Conservation (phyloP, 208 protist species). For the Leishmania martiniquensis region DNA sequence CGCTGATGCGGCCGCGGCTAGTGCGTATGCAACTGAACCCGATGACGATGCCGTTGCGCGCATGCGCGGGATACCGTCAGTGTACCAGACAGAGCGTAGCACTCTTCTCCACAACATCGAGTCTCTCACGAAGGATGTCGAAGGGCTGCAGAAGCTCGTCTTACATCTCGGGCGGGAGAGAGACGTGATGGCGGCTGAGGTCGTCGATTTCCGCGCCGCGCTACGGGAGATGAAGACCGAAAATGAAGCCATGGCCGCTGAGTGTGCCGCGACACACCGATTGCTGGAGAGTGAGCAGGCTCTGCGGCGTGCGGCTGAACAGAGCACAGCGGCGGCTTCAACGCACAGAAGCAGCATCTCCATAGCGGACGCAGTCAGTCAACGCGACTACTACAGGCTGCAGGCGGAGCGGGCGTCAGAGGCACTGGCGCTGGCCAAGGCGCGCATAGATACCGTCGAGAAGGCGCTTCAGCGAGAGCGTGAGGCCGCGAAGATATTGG, state of each 20-base stretch:
- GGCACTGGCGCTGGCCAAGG: slow-evolving; percentile 19
- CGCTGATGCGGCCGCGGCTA: neutral
- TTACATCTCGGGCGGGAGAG: slow-evolving; percentile 41
- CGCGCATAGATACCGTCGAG: slow-evolving; percentile 32
- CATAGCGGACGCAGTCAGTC: slow-evolving; percentile 34
- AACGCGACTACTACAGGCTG: slow-evolving; percentile 75
- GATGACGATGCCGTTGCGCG: neutral
- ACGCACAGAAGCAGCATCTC: neutral
- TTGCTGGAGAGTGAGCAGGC: slow-evolving; percentile 38
- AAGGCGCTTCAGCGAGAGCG: slow-evolving; percentile 39
- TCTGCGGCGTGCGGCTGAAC: slow-evolving; percentile 21
- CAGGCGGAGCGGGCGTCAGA: slow-evolving; percentile 47
- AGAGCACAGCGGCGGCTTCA: neutral
- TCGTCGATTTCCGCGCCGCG: slow-evolving; percentile 38
- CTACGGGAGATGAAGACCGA: slow-evolving; percentile 35
- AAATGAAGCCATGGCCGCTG: slow-evolving; percentile 15
- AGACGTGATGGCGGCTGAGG: slow-evolving; percentile 41
- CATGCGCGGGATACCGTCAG: slow-evolving; percentile 28
- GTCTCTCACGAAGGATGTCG: slow-evolving; percentile 43
- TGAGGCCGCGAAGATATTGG: slow-evolving; percentile 13
- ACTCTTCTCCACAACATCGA: slow-evolving; percentile 50
- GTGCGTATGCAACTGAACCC: neutral
- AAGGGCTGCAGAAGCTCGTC: slow-evolving; percentile 35
- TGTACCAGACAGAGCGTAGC: slow-evolving; percentile 44
- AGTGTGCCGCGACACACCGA: slow-evolving; percentile 26